phyloP scores from a whole-genome alignment of 2,329 filamentous ascomycete genomes.

The Aspergillus sp. region DNA sequence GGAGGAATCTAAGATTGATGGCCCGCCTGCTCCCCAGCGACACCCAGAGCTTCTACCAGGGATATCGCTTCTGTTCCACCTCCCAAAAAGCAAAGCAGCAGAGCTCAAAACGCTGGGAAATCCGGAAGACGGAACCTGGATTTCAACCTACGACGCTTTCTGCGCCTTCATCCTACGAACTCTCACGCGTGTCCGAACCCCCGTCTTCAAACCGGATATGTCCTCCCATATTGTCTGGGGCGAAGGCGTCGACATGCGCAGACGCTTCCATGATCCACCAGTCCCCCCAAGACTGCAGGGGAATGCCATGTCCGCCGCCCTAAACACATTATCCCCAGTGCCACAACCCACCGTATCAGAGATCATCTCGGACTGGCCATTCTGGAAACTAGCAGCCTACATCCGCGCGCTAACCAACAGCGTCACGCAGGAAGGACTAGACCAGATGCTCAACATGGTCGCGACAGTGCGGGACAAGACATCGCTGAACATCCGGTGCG shows the following conservation, averaged over 20 bases:
- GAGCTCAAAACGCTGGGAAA: conserved; percentile 34
- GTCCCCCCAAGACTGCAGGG: conserved; percentile 37
- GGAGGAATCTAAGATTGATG: conserved; percentile 22
- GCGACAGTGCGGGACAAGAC: conserved; percentile 41
- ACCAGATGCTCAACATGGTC: conserved; percentile 28
- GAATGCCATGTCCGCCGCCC: conserved; percentile 34
- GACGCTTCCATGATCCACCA: conserved; percentile 33
- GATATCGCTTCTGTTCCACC: conserved; percentile 42
- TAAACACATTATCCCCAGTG: conserved; percentile 25
- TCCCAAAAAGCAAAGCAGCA: conserved; percentile 45
- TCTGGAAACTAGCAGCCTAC: conserved; percentile 38
- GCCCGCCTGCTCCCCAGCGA: conserved; percentile 8
- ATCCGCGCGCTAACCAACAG: conserved; percentile 40
- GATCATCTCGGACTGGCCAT: conserved; percentile 37
- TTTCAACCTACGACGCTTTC: conserved; percentile 51
- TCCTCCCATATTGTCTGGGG: conserved; percentile 31
- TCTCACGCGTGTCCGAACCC: conserved; percentile 36
- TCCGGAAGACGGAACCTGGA: conserved; percentile 15
- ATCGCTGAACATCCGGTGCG: conserved; percentile 32
- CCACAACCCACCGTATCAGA: conserved; percentile 32
- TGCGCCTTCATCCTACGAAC: conserved; percentile 45
- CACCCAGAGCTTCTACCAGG: conserved; percentile 14
- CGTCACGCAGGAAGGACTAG: conserved; percentile 33
- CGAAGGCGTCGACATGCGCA: conserved; percentile 43
- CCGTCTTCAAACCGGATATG: conserved; percentile 34